A percentile compares a stretch with the other conserved stretches of the same genome.
phyloP scores from a whole-genome alignment of 768 basidiomycete genomes.

The Chalciporus sphaerocephalus region DNA sequence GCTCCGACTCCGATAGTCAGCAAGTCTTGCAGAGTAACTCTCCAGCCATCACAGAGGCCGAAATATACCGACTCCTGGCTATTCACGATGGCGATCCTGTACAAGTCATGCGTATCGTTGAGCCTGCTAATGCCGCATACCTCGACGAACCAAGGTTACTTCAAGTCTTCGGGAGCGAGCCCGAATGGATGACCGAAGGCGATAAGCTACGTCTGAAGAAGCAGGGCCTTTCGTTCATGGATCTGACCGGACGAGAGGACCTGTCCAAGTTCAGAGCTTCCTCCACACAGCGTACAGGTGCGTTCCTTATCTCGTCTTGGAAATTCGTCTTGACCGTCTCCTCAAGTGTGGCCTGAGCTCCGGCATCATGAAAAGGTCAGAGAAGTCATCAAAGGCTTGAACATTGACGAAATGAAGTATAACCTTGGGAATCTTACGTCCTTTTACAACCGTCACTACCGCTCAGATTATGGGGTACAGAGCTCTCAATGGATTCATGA shows the following conservation, averaged over 20 bases:
- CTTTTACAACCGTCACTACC: slow-evolving; percentile 32
- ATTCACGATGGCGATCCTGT: slow-evolving; percentile 13
- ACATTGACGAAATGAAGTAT: slow-evolving; percentile 31
- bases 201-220: slow-evolving; percentile 13
- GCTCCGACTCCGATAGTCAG: not conserved
- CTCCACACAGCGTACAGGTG: not conserved
- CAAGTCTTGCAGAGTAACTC: not conserved
- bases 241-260: slow-evolving; percentile 9
- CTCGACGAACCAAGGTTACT: slow-evolving; percentile 20
- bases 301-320: not conserved
- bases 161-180: slow-evolving; percentile 10
- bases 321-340: not conserved
- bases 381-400: not conserved
- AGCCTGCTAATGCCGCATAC: slow-evolving; percentile 9
- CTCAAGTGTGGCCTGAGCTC: slow-evolving; percentile 17
- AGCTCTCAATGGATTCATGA: slow-evolving; percentile 39
- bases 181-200: slow-evolving; percentile 17
- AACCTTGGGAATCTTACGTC: slow-evolving; percentile 35
- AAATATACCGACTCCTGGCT: slow-evolving; percentile 8
- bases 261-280: not conserved
- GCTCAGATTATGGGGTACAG: slow-evolving; percentile 33
- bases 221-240: slow-evolving; percentile 12
- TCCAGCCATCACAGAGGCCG: not conserved
- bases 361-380: slow-evolving; percentile 13
- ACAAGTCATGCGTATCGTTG: slow-evolving; percentile 13